A percentile compares a stretch with the other conserved stretches of the same genome.
phyloP scores from a whole-genome alignment of 2,329 filamentous ascomycete genomes.

The Diaporthe humulicola region DNA sequence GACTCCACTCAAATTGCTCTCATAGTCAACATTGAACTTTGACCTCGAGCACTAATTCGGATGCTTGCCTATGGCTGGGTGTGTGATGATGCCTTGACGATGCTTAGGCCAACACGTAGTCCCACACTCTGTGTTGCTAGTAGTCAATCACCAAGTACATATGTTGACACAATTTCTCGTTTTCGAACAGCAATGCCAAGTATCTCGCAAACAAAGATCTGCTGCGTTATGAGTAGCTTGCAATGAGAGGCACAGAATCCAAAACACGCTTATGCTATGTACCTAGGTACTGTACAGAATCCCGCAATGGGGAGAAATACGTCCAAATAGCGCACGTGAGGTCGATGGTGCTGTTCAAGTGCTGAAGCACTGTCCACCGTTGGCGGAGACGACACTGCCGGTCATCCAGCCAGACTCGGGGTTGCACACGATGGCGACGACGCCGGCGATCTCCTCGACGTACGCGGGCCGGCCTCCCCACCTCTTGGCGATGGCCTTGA shows the following conservation, averaged over 20 bases:
- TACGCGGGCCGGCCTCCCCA: conserved; percentile 67
- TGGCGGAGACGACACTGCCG: conserved; percentile 43
- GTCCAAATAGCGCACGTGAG: not conserved
- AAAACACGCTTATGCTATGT: not conserved
- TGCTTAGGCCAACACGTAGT: not conserved
- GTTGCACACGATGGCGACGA: conserved; percentile 42
- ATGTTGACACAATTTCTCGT: not conserved
- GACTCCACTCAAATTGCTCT: no score
- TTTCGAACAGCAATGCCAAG: not conserved
- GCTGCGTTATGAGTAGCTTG: not conserved
- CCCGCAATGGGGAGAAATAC: no score
- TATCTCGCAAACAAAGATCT: not conserved
- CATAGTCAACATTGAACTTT: no score
- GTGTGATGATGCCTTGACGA: not conserved
- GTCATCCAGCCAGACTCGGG: conserved; percentile 43
- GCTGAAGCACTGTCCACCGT: conserved; percentile 40
- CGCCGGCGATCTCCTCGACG: conserved; percentile 55
- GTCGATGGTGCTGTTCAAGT: not conserved
- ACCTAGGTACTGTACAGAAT: not conserved
- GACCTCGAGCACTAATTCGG: not conserved
- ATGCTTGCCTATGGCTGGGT: not conserved
- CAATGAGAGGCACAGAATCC: not conserved
- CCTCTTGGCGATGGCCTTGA: conserved; percentile 60
- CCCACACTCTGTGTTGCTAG: not conserved
- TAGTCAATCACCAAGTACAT: not conserved